phyloP scores from a whole-genome alignment of 2,329 filamentous ascomycete genomes.

The Cladosporium sp. region DNA sequence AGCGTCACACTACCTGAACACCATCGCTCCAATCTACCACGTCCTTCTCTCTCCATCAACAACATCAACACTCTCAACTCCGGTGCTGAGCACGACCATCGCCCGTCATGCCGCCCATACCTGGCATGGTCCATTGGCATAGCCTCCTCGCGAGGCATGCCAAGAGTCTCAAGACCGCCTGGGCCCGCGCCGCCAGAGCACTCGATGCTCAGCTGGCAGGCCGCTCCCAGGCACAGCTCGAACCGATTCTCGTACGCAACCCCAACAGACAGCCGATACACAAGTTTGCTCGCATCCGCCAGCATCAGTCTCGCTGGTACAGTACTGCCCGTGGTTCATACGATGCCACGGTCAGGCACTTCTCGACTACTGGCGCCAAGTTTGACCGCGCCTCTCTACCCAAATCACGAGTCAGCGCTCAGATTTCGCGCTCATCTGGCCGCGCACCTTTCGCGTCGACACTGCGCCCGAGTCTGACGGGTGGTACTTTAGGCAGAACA shows the following conservation, averaged over 20 bases:
- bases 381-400: constrained; percentile 52
- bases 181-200: constrained; percentile 23
- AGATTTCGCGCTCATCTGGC: constrained; percentile 61
- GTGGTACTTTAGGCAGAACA: constrained; percentile 76
- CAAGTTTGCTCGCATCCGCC: constrained; percentile 59
- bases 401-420: constrained; percentile 52
- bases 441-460: constrained; percentile 83
- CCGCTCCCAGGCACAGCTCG: constrained; percentile 47
- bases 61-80: not conserved
- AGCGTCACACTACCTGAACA: not conserved
- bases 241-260: constrained; percentile 58
- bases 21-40: not conserved
- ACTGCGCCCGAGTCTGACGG: constrained; percentile 86
- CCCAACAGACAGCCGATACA: constrained; percentile 57
- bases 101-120: constrained; percentile 33
- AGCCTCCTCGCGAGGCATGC: constrained; percentile 31
- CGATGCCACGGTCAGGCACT: constrained; percentile 44
- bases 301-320: constrained; percentile 61
- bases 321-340: constrained; percentile 49
- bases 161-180: constrained; percentile 30
- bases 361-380: constrained; percentile 46
- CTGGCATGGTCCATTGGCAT: constrained; percentile 33
- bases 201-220: constrained; percentile 30
- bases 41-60: not conserved
- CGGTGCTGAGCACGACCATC: constrained; percentile 13